Percentiles rank a stretch among this genome's conserved stretches.
phyloP scores from a whole-genome alignment of 1,139 yeast genomes.

The Komagataea norvegica region DNA sequence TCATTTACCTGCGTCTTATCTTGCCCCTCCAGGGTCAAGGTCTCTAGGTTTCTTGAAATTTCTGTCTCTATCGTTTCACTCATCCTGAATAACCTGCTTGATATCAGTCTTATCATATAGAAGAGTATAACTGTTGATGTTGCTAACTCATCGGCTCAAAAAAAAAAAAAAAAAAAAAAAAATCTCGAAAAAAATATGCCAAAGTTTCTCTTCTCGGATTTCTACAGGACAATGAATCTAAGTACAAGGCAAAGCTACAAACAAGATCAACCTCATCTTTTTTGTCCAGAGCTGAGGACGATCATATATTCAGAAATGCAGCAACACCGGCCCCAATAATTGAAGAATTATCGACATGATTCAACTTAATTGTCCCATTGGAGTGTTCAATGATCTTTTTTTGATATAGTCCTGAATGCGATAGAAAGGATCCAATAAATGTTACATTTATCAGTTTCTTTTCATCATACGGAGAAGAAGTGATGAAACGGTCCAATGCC shows the following conservation, averaged over 20 bases:
- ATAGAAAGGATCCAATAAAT: constrained; percentile 32
- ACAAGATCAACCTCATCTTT: no score
- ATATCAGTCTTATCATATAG: constrained; percentile 1
- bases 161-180: no score
- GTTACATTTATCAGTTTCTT: constrained; percentile 23
- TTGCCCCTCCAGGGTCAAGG: constrained; percentile 7
- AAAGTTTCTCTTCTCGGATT: no score
- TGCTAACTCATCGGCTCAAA: constrained; percentile 4
- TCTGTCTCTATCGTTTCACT: constrained; percentile 1
- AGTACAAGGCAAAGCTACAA: no score
- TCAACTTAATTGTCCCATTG: constrained; percentile 15
- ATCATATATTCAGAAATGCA: constrained; percentile 8
- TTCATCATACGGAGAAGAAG: not conserved
- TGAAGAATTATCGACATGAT: constrained; percentile 27
- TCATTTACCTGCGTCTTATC: constrained; percentile 12
- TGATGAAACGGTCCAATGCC: constrained; percentile 23
- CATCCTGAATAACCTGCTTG: constrained; percentile 1
- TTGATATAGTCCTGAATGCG: constrained; percentile 24
- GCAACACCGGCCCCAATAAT: constrained; percentile 30
- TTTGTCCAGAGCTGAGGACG: no score
- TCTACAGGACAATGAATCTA: no score
- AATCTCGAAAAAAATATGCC: no score
- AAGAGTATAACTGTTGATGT: not conserved
- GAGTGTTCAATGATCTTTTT: constrained; percentile 21
- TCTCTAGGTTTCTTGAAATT: constrained; percentile 1